phyloP scores from a whole-genome alignment of 2,329 filamentous ascomycete species.

The Magnaporthales sp. region DNA sequence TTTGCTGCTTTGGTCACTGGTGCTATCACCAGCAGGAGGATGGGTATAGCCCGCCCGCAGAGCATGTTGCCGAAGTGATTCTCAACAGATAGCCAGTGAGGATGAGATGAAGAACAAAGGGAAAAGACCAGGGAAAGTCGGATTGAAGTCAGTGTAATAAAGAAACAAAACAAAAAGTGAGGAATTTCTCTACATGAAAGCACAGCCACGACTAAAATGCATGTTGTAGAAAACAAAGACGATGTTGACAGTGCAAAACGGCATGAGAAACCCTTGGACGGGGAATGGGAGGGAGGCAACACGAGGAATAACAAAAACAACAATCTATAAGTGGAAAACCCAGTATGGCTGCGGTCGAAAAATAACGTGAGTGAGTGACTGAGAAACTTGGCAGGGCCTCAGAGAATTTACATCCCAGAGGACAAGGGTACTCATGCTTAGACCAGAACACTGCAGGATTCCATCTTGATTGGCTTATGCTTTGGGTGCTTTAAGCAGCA shows the following conservation, averaged over 20 bases:
- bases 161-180: neutral
- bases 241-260: neutral
- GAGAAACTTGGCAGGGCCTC: neutral
- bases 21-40: slow-evolving; percentile 4
- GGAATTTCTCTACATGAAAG: neutral
- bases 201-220: neutral
- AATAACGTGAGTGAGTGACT: neutral
- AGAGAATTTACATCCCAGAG: neutral
- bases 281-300: neutral
- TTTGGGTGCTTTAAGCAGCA: neutral
- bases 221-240: neutral
- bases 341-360: neutral
- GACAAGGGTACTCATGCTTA: neutral
- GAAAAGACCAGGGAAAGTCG: neutral
- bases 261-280: neutral
- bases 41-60: neutral
- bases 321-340: neutral
- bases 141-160: neutral
- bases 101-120: neutral
- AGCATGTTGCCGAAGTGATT: neutral
- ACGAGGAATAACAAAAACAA: neutral
- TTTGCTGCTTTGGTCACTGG: neutral
- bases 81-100: too few relatives aligned
- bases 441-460: neutral
- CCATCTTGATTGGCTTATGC: neutral